A percentile compares a stretch with the other conserved stretches of the same genome.
Conservation (phyloP, 805 yeast genomes). For the Ogataea haglerorum region DNA sequence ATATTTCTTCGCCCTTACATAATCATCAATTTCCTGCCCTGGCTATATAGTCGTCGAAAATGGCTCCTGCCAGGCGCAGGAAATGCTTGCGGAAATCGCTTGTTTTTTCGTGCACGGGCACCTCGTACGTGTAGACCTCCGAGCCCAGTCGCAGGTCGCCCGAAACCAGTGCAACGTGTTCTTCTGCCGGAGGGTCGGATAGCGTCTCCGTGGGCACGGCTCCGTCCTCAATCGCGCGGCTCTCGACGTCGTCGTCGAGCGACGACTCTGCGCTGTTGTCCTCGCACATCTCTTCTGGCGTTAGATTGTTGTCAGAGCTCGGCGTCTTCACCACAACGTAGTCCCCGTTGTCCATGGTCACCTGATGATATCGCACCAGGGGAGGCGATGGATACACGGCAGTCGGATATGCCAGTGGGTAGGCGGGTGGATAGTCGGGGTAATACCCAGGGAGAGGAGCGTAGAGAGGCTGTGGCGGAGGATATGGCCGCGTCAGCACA, state of each 20-base stretch:
- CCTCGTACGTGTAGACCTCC: conserved; percentile 20
- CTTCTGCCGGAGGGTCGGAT: neutral
- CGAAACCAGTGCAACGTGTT: conserved; percentile 3
- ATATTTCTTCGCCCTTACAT: conserved; percentile 6
- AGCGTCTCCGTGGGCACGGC: conserved; percentile 10
- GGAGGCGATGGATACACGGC: neutral
- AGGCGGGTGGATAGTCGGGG: neutral
- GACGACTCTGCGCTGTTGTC: conserved; percentile 7
- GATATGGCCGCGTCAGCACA: conserved; percentile 1
- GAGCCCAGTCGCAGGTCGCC: conserved; percentile 22
- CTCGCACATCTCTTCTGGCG: neutral
- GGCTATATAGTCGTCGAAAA: conserved; percentile 21
- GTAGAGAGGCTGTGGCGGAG: conserved; percentile 1
- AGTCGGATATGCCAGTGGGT: too few relatives aligned
- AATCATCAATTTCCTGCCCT: conserved; percentile 6
- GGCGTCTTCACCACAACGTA: conserved; percentile 9
- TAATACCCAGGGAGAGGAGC: neutral
- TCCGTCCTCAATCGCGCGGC: conserved; percentile 25
- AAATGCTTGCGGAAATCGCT: conserved; percentile 19
- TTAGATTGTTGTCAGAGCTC: neutral
- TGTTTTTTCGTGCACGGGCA: conserved; percentile 14
- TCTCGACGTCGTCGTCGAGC: conserved; percentile 17
- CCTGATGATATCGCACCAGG: conserved; percentile 7
- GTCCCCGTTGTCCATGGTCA: conserved; percentile 5
- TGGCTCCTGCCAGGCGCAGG: conserved; percentile 18